phyloP scores from a whole-genome alignment of 1,284 basidiomycete genomes.

The Xerocomus nothofagi region DNA sequence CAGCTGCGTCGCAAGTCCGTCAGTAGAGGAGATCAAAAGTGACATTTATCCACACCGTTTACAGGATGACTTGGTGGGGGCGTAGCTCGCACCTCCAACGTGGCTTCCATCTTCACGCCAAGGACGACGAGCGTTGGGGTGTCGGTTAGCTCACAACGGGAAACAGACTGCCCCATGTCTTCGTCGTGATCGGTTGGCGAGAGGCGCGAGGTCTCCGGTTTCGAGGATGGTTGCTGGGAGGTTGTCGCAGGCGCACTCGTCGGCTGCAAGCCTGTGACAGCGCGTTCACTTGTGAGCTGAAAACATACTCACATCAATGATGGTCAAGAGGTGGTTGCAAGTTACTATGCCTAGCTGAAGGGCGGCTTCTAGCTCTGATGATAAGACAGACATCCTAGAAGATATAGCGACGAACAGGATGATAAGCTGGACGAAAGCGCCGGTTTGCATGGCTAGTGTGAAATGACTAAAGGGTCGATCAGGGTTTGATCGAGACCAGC shows the following conservation, averaged over 20 bases:
- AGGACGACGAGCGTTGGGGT: background rate
- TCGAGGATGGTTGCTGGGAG: background rate
- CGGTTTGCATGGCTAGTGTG: constrained; percentile 61
- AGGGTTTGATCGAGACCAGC: background rate
- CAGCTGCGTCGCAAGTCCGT: constrained; percentile 8
- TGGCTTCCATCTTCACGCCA: background rate
- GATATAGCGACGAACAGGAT: constrained; percentile 59
- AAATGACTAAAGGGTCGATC: constrained; percentile 48
- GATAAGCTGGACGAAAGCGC: constrained; percentile 67
- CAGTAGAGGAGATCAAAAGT: background rate
- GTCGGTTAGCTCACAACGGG: background rate
- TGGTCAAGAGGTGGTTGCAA: constrained; percentile 30
- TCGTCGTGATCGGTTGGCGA: constrained; percentile 6
- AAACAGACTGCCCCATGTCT: constrained; percentile 19
- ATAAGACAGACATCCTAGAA: constrained; percentile 54
- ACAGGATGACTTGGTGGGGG: background rate
- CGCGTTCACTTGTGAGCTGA: background rate
- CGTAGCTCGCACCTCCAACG: background rate
- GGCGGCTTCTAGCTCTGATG: constrained; percentile 43
- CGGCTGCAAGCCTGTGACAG: constrained; percentile 21
- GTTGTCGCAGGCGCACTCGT: background rate
- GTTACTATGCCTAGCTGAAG: constrained; percentile 35
- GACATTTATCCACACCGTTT: constrained; percentile 7
- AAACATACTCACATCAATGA: constrained; percentile 24
- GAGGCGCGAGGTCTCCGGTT: background rate